These are phyloP conservation scores for Curvularia sp. DNA, from an alignment of 2,329 filamentous ascomycete genomes.

Conservation along the genomic window DNA sequence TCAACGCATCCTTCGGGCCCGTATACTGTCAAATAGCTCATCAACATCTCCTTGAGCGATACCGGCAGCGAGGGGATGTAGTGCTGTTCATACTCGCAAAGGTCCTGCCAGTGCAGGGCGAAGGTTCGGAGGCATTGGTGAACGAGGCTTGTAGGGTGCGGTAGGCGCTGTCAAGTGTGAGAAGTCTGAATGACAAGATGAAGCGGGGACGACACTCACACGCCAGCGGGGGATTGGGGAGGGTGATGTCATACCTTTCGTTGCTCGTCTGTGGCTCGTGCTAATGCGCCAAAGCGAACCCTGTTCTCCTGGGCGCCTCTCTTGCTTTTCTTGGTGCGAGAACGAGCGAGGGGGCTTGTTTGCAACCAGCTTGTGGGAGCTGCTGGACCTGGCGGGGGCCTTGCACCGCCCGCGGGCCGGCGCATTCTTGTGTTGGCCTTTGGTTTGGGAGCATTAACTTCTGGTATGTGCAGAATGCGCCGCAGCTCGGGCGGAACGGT, in stretches of 20 bases:
- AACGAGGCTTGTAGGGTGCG: conserved; percentile 52
- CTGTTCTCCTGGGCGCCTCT: conserved; percentile 16
- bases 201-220: conserved; percentile 18
- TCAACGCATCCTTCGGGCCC: conserved; percentile 52
- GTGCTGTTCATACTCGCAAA: conserved; percentile 64
- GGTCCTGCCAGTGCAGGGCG: conserved; percentile 63
- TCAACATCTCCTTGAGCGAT: conserved; percentile 59
- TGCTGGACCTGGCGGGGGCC: conserved; percentile 53
- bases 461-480: conserved; percentile 54
- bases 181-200: conserved; percentile 24
- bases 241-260: conserved; percentile 32
- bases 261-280: conserved; percentile 33
- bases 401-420: conserved; percentile 33
- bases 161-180: conserved; percentile 43
- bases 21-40: conserved; percentile 64
- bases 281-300: conserved; percentile 35
- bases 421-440: conserved; percentile 49
- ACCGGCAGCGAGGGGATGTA: conserved; percentile 61
- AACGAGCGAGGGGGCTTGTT: conserved; percentile 41
- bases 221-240: background rate
- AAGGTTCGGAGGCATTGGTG: conserved; percentile 62
- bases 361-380: conserved; percentile 56
- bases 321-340: conserved; percentile 24
- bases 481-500: conserved; percentile 56
- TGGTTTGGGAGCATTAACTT: conserved; percentile 55